phyloP scores from a whole-genome alignment of 768 basidiomycete species.

The Gelatoporia subvermispora region DNA sequence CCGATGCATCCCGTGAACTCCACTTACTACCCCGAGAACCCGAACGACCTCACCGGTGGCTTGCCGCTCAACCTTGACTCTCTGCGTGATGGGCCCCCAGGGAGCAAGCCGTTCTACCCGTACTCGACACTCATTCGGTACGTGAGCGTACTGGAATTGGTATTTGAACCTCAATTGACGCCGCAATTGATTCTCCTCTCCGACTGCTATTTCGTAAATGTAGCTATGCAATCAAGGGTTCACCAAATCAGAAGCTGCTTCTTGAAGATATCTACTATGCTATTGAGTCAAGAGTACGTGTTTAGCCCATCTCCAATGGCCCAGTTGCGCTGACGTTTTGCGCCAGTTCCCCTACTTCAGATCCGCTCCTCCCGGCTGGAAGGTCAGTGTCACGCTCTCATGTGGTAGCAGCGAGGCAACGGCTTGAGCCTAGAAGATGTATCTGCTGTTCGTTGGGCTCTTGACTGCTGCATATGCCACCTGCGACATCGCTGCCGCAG shows the following conservation, averaged over 20 bases:
- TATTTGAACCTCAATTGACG: neutral
- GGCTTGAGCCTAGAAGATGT: too few relatives aligned
- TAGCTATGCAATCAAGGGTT: constrained; percentile 89
- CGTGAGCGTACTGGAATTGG: constrained; percentile 22
- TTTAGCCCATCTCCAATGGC: neutral
- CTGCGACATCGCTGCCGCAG: too few relatives aligned
- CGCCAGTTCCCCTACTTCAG: constrained; percentile 83
- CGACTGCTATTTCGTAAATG: neutral
- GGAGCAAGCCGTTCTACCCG: constrained; percentile 87
- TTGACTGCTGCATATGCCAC: too few relatives aligned
- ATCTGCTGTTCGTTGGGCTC: neutral
- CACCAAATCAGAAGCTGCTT: constrained; percentile 79
- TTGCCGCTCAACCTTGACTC: constrained; percentile 86
- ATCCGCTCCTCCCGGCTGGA: constrained; percentile 87
- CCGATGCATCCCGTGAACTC: constrained; percentile 33
- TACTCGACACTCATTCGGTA: constrained; percentile 89
- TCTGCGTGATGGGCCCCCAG: constrained; percentile 80
- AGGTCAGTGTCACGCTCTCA: constrained; percentile 46
- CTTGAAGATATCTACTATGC: constrained; percentile 91
- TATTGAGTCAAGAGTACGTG: constrained; percentile 78
- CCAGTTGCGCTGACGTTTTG: constrained; percentile 12
- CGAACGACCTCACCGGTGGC: constrained; percentile 77
- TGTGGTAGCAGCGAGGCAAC: too few relatives aligned
- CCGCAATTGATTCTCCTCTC: neutral
- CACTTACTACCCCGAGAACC: constrained; percentile 60